Evolutionary conservation across 306 rosid genomes (phyloP), one percentile per base, ranked within the genome.

Genomic region (Ziziphus jujuba): DNA sequence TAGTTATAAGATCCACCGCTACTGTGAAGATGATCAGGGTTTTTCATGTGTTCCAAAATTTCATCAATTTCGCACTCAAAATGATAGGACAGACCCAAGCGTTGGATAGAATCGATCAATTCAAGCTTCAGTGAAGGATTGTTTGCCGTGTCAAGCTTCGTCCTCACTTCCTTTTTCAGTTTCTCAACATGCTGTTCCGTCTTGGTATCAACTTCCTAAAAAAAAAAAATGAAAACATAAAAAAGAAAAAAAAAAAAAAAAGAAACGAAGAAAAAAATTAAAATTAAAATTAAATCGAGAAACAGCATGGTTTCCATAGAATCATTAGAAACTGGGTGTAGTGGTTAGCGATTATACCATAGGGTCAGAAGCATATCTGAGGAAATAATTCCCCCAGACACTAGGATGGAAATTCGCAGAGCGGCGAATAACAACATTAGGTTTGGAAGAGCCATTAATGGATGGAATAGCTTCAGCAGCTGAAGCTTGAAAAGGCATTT

Each of bases 161-260:
- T 72, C 53, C 35, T 84, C 80, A 82, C 80, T 52, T 66, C 50
- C 36, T 67, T 77, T 55, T 80, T 82, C 51, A 80, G 33, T 11
- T 63, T 56, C 23, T 73, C 24, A 21, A 47, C 15, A n/a, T n/a
- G n/a, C 33, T 55, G 40, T 9, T 65, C 65, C 56, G 50, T 45
- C 40, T 10, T 35, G 1, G 5, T 38, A 2, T 5, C 38, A 0
- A 5, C 56, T n/a, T 60, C 53, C 77, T 77, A 53, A 44, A 24
- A 22, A 22, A 17, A 53, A 2, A 4, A 38, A 48, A 5, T 10
- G 23, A 56, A 3, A 1, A 25, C 22, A 12, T 6, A 25, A 31
- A 19, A 35, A 5, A 35, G 11, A 36, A 7, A 7, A 43, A 43
- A 6, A 24, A n/a, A 2, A n/a, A 13, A 14, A 43, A 70, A 15